Conservation (phyloP, 495 filamentous ascomycete species). For the Pyronema omphalodes region DNA sequence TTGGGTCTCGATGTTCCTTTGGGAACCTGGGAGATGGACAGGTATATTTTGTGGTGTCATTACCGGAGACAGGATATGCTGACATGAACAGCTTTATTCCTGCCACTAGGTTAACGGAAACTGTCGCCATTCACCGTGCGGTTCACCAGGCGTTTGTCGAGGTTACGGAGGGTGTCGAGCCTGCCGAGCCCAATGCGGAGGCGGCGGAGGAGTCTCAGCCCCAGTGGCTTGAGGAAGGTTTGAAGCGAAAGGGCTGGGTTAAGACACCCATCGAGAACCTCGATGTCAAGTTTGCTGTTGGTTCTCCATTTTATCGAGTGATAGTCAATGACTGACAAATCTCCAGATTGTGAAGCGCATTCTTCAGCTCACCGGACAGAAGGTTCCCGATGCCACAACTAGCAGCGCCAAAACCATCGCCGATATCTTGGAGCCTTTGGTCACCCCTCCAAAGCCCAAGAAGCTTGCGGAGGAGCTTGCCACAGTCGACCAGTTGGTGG, state of each 20-base stretch:
- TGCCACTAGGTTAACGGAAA: not conserved
- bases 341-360: constrained; percentile 30
- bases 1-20: constrained; percentile 2
- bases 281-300: constrained; percentile 1
- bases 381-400: constrained; percentile 49
- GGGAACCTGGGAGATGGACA: constrained; percentile 10
- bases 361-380: constrained; percentile 55
- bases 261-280: not conserved
- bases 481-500: constrained; percentile 27
- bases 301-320: not conserved
- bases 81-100: constrained; percentile 1
- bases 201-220: not conserved
- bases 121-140: constrained; percentile 5
- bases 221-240: constrained; percentile 7
- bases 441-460: constrained; percentile 40
- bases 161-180: constrained; percentile 1
- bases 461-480: constrained; percentile 31
- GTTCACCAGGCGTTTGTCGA: constrained; percentile 15
- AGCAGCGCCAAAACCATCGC: constrained; percentile 33
- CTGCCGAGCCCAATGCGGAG: not conserved
- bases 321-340: not conserved
- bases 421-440: constrained; percentile 35
- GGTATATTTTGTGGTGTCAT: constrained; percentile 2
- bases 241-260: constrained; percentile 1
- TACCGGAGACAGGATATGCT: not conserved